Evolutionary conservation across 2,329 filamentous ascomycete species (phyloP), one percentile per base, ranked within the genome.

Genomic region (Cryphonectria carpinicola): DNA sequence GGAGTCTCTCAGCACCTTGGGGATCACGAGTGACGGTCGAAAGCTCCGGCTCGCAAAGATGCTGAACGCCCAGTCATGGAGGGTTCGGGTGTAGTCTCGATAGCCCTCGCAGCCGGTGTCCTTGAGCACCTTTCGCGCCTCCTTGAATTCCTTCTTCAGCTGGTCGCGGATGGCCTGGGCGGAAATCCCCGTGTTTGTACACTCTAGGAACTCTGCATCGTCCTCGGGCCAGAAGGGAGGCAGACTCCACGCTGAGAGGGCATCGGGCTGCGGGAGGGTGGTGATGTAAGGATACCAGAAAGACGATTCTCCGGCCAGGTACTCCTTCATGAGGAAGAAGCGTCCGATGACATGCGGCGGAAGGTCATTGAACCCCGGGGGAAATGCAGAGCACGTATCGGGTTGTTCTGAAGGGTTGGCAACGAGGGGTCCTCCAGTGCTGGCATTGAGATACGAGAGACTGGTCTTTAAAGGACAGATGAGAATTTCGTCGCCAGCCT

Each of bases 271-370:
- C 1, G 92, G 91, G 0, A 94, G 83, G 0, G 87, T 87, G 13
- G 81, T 80, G 73, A 94, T 87, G 79, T 94, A 94, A 1, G 89
- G 86, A 77, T 82, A 84, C 92, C 92, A 94, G 74, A 87, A 88
- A 0, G 91, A 92, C 1, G 84, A 76, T 1, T 79, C 69, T 1
- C 86, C 87, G 2, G 85, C 79, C 43, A 93, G 82, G 76, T 89
- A 90, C 77, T 94, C 88, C 72, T 90, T 88, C 77, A 92, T 84
- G 7, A 94, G 83, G 73, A 92, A 91, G 79, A 93, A 91, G 4
- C 90, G 86, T 11, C 88, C 86, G 65, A 90, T 80, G 70, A 92
- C 87, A 74, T 92, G 87, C 0, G 88, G 85, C 1, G 86, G 85
- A 1, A 85, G 79, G 0, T 82, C 75, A 63, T 91, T 78, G 74